Evolutionary conservation across 2,329 filamentous ascomycete species (phyloP).

Genomic region (Fusarium transvaalense): DNA sequence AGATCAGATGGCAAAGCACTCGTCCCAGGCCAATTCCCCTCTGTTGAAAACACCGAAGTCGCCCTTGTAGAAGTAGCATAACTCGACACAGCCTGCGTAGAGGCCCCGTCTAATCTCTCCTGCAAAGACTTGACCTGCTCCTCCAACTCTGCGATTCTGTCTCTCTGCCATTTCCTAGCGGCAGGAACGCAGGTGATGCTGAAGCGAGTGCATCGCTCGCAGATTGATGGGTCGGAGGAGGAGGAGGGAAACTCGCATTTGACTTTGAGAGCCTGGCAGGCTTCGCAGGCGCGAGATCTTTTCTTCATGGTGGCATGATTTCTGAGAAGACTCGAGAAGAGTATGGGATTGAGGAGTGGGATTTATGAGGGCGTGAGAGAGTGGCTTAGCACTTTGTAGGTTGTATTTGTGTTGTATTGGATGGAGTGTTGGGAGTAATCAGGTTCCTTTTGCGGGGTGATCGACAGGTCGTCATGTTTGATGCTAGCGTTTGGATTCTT

Average conservation of each 20-base stretch:
- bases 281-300: conserved; percentile 36
- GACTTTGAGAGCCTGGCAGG: conserved; percentile 35
- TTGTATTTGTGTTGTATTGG: conserved; percentile 2
- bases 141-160: conserved; percentile 27
- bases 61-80: conserved; percentile 20
- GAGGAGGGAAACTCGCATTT: conserved; percentile 26
- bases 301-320: conserved; percentile 21
- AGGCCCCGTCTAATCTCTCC: conserved; percentile 13
- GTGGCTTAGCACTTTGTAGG: conserved; percentile 19
- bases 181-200: conserved; percentile 25
- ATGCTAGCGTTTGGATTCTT: not conserved
- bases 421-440: not conserved
- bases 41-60: conserved; percentile 20
- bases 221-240: not conserved
- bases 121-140: conserved; percentile 28
- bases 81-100: conserved; percentile 2
- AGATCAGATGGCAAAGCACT: conserved; percentile 4
- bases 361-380: not conserved
- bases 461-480: not conserved
- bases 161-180: conserved; percentile 31
- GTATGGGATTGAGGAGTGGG: not conserved
- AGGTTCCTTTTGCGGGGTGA: conserved; percentile 4
- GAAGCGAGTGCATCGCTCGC: conserved; percentile 27
- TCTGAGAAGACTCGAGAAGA: not conserved
- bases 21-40: not conserved